Evolutionary conservation across 371 early-diverging fungal genomes (phyloP), one percentile per base, ranked within the genome.

Genomic region (Lichtheimia ornata): DNA sequence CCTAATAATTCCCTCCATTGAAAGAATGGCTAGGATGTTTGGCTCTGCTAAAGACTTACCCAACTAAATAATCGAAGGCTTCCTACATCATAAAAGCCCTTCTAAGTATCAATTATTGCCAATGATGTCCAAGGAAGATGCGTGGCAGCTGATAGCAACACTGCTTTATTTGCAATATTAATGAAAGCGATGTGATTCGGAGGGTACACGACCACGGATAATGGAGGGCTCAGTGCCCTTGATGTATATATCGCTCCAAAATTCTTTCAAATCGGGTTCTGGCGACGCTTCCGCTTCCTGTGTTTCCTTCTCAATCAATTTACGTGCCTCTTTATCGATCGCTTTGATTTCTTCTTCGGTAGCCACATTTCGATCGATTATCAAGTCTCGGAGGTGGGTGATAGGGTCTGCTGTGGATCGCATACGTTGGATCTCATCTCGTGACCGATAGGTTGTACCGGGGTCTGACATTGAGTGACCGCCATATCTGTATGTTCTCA

Each of bases 391-490:
- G 73, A 95, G 77, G 18, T 94, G 94, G 61, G 89, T 95, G 81
- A 98, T 96, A 53, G 95, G 93, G 74, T 97, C 97, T 64, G 88
- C 88, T 67, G 89, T 91, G 61, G 91, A 90, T 40, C 97, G 90
- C 97, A 97, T 97, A 75, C 94, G 89, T 82, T 96, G 94, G 64
- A 98, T 93, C 80, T 98, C 97, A 79, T 97, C 97, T 73, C 97
- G 92, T 66, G 97, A 94, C 66, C 97, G 92, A 50, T 58, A 62
- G 61, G 97, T 97, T 76, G 97, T 97, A 62, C 98, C 98, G 42
- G 98, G 98, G 80, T 98, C 98, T 60, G 97, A 97, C 98, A 98
- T 98, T 70, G 99, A 98, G 92, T 99, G 99, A 59, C 98, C 98
- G 80, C 99, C 98, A 77, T 97, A 97, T 7, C 99, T 93, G 87